These are phyloP conservation scores for Neurospora sp. DNA, from an alignment of 495 filamentous ascomycete genomes.

Conservation along the genomic window DNA sequence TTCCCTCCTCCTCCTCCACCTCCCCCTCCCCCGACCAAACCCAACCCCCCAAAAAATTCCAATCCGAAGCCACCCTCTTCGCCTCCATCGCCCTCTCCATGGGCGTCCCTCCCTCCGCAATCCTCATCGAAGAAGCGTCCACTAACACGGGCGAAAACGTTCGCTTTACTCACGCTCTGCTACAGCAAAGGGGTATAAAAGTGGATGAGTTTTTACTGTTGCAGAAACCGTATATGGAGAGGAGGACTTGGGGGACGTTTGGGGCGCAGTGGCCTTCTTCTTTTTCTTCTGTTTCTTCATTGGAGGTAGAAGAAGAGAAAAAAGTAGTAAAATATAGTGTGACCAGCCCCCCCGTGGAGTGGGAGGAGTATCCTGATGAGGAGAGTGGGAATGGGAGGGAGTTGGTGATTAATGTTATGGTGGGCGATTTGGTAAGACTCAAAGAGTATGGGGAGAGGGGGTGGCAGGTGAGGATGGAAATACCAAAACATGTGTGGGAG, in stretches of 20 bases:
- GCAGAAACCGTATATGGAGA: slow-evolving; percentile 35
- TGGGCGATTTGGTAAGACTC: slow-evolving; percentile 28
- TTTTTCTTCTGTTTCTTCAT: not conserved
- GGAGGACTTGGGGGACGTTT: slow-evolving; percentile 30
- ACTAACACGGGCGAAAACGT: slow-evolving; percentile 35
- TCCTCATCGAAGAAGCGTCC: slow-evolving; percentile 17
- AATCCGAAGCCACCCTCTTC: slow-evolving; percentile 27
- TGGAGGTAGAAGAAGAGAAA: not conserved
- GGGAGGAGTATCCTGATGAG: slow-evolving; percentile 24
- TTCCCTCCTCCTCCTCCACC: not conserved
- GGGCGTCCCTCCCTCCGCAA: not conserved
- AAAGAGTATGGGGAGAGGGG: slow-evolving; percentile 26
- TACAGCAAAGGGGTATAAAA: slow-evolving; percentile 12
- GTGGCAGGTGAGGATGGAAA: slow-evolving; percentile 26
- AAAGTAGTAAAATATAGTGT: slow-evolving; percentile 16
- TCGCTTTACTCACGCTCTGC: slow-evolving; percentile 24
- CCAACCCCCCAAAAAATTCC: not conserved
- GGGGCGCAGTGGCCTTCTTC: slow-evolving; percentile 26
- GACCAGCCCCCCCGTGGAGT: slow-evolving; percentile 22
- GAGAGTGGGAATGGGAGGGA: slow-evolving; percentile 19
- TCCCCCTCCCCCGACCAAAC: not conserved
- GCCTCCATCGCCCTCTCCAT: slow-evolving; percentile 10
- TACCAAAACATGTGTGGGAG: slow-evolving; percentile 27
- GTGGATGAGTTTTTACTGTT: slow-evolving; percentile 20
- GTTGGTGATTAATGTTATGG: slow-evolving; percentile 27